Evolutionary conservation across 1,284 basidiomycete genomes (phyloP).

Genomic region (Microstroma glucosiphilum): DNA sequence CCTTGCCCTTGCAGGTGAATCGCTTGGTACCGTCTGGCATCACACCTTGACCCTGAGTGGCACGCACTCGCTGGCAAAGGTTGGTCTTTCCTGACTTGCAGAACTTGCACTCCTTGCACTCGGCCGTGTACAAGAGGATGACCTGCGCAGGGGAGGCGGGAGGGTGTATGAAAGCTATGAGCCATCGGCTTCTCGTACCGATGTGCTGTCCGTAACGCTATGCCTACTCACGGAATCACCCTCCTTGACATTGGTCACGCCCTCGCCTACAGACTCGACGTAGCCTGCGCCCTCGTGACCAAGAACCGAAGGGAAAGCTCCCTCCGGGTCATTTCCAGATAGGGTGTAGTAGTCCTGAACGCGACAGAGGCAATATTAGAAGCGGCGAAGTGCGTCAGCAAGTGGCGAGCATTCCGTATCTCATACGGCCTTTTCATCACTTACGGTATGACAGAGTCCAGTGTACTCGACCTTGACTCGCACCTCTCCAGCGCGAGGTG

Average conservation of each 20-base stretch:
- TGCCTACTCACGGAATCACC: constrained; percentile 51
- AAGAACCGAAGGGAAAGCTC: constrained; percentile 87
- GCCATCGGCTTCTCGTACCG: background rate
- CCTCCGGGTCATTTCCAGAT: constrained; percentile 93
- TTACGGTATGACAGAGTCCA: constrained; percentile 87
- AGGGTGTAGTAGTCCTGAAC: constrained; percentile 81
- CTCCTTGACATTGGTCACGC: constrained; percentile 75
- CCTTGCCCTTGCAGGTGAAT: constrained; percentile 83
- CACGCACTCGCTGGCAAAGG: constrained; percentile 62
- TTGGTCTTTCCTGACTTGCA: constrained; percentile 99
- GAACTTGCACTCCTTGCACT: constrained; percentile 58
- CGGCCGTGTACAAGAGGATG: constrained; percentile 60
- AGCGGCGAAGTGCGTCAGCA: too few species aligned
- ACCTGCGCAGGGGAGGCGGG: constrained; percentile 54
- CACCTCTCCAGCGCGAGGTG: constrained; percentile 84
- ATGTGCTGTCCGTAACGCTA: too few species aligned
- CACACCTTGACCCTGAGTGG: constrained; percentile 88
- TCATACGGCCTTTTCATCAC: background rate
- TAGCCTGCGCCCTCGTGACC: constrained; percentile 55
- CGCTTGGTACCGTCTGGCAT: constrained; percentile 92
- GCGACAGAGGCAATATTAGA: constrained; percentile 3
- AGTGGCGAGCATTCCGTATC: background rate
- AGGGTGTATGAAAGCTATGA: background rate
- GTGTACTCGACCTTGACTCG: constrained; percentile 85
- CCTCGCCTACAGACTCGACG: constrained; percentile 86